A percentile compares a stretch with the other conserved stretches of the same genome.
Conservation (phyloP, 257 asterid species). For the Penstemon newberryi region DNA sequence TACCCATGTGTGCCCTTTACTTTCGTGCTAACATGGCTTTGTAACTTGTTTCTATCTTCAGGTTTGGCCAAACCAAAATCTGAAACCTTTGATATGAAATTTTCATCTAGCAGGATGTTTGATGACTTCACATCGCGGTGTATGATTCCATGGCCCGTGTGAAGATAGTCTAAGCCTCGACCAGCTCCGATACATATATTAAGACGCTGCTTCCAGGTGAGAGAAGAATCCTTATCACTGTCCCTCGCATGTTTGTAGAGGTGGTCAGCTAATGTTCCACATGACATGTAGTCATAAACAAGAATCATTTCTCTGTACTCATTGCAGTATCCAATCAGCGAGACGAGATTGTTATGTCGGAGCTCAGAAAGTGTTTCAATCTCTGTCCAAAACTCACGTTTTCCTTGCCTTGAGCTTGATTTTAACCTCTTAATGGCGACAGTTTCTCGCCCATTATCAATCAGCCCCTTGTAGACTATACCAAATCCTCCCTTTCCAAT, state of each 20-base stretch:
- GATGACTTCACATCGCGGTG: constrained; percentile 60
- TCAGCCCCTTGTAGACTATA: constrained; percentile 47
- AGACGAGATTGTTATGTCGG: constrained; percentile 49
- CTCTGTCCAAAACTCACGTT: constrained; percentile 46
- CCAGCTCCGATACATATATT: constrained; percentile 53
- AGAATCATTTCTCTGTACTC: constrained; percentile 47
- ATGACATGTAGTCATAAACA: constrained; percentile 46
- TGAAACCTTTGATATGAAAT: constrained; percentile 53
- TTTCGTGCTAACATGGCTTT: constrained; percentile 46
- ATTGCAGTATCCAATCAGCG: constrained; percentile 55
- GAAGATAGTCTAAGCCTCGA: constrained; percentile 51
- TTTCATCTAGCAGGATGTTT: constrained; percentile 54
- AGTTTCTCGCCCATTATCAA: constrained; percentile 34
- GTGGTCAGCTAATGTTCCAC: constrained; percentile 48
- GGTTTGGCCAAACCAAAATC: constrained; percentile 67
- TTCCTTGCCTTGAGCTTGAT: constrained; percentile 46
- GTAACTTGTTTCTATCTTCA: constrained; percentile 36
- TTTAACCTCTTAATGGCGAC: constrained; percentile 51
- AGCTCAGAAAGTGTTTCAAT: constrained; percentile 47
- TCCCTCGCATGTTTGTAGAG: constrained; percentile 34
- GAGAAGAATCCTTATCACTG: constrained; percentile 11
- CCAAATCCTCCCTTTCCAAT: constrained; percentile 62
- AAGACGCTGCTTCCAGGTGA: constrained; percentile 44
- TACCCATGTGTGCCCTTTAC: constrained; percentile 63
- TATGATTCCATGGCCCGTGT: constrained; percentile 46